Base-by-base conservation (phyloP, 768 basidiomycete species). In the Inosperma sp. region DNA sequence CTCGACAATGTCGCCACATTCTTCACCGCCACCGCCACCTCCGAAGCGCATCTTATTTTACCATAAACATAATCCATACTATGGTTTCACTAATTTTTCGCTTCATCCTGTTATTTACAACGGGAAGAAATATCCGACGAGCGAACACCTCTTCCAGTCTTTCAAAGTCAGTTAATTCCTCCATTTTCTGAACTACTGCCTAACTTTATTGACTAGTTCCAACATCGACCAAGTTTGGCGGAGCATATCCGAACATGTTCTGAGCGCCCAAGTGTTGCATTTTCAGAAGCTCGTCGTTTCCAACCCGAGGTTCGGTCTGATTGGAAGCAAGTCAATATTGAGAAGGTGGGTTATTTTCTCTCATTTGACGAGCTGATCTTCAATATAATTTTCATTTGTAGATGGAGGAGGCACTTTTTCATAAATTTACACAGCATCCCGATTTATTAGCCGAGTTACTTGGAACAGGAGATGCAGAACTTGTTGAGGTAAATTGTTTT, bases 61-160 rank as follows among this genome's bases (percentile, higher is more conserved):
- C 56, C 74, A 84, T 56, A 85, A 79, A 59, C 68, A 76, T 10
- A 70, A 77, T 36, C 81, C 83, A 9, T 72, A 84, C 60, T 84
- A 86, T 53, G 84, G 81, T 6, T 86, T 86, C 59, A 85, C 84
- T 34, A 86, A 86, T 63, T 86, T 86, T 63, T 86, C 86, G 8
- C 63, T 79, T 1, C 84, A 87, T 62, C 71, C 79, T 36, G 78
- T 88, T 8, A 57, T 70, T 8, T 82, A 84, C 61, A 74, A 79
- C 26, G 80, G 80, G 33, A 83, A 80, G 60, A 72, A 66, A 48
- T 88, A 87, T 60, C 83, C 85, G 1, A 88, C 86, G 1, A 83
- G 83, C 60, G 86, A 87, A 61, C 86, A 88, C 64, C 74, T 88
- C 9, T 88, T 86, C 59, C 86, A 88, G 57, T 82, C 86, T 2